Evolutionary conservation across 768 basidiomycete genomes (phyloP), one percentile per base, ranked within the genome.

Genomic region (Nevesoporus exiguus): DNA sequence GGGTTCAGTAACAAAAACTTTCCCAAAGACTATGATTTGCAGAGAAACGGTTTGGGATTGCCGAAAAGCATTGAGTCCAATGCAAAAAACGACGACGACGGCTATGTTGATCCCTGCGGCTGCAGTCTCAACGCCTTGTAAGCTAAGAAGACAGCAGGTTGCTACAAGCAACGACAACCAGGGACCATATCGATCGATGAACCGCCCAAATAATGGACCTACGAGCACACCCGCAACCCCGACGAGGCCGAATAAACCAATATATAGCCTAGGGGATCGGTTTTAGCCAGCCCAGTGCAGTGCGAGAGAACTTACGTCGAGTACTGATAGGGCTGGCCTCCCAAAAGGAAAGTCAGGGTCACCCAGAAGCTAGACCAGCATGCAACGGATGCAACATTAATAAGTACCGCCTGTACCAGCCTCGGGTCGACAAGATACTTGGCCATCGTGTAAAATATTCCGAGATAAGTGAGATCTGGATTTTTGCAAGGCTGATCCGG

Each of bases 211-310:
- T 22, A 63, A 19, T 5, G 65, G 62, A 0, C 66, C 67, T 7
- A 31, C 55, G 13, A 61, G 36, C 22, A 76, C 68, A 24, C 73
- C 78, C 22, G 47, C 57, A 41, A 76, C 65, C 14, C 80, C 79
- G 9, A 80, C 50, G 6, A 80, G 71, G 22, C 77, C 79, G 56
- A 80, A 77, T n/a, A 80, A 62, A 31, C 79, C 79, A 47, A 78
- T 78, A 19, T 69, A 66, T 33, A 63, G 56, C 44, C 59, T 50
- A n/a, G 3, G 19, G 29, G 3, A 13, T 36, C 11, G 15, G 7
- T 49, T 41, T 64, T 27, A 58, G 31, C n/a, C 19, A 34, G 24
- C 29, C 46, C 46, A 10, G 7, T 0, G 25, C 1, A 19, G 37
- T 9, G 10, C 2, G n/a, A 42, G 27, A 21, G 33, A 10, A 62